Base-by-base conservation (phyloP, 345 rosid genomes). In the Clarkia xantiana region DNA sequence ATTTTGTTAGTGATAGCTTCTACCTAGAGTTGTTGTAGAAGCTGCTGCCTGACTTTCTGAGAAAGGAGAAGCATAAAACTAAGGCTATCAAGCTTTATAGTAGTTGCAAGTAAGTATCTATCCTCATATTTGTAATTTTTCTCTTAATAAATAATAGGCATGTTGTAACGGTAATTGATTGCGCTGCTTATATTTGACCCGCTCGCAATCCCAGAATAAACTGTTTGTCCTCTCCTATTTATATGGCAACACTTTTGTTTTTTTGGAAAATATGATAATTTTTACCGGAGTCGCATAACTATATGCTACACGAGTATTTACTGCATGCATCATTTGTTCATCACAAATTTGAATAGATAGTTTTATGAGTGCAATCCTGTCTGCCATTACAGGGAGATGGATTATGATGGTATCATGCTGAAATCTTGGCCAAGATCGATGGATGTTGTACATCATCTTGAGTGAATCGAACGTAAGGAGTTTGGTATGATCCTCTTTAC, bases 371-470 rank as follows among this genome's bases (percentile, higher is more conserved):
- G 18, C 51, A 34, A 47, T 61, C n/a, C 66, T 58, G 45, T 25
- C 67, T 40, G 55, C 17, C 54, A 51, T n/a, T 45, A 15, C 42
- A 86, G 97, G 74, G 94, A 90, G 62, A 73, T 86, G 86, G 80
- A 62, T 34, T 90, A 71, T 51, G 95, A 86, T 61, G 97, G 94
- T 54, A 69, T 83, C 16, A 91, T 90, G 72, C 78, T 90, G 10
- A 91, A 90, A 62, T 79, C 97, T 64, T 86, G 97, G 97, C 79
- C 95, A 34, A 79, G 84, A 67, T n/a, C n/a, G n/a, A n/a, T 90
- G 97, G 97, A 73, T 81, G 62, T 90, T 78, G 40, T 79, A 79
- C 71, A 90, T 90, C 22, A 49, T 90, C 56, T 71, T 86, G 65
- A 69, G 64, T 59, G 86, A 79, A 51, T 73, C 81, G 25, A 71